Conservation (phyloP, 2,329 filamentous ascomycete genomes). For the Xylariomycetidae sp. region DNA sequence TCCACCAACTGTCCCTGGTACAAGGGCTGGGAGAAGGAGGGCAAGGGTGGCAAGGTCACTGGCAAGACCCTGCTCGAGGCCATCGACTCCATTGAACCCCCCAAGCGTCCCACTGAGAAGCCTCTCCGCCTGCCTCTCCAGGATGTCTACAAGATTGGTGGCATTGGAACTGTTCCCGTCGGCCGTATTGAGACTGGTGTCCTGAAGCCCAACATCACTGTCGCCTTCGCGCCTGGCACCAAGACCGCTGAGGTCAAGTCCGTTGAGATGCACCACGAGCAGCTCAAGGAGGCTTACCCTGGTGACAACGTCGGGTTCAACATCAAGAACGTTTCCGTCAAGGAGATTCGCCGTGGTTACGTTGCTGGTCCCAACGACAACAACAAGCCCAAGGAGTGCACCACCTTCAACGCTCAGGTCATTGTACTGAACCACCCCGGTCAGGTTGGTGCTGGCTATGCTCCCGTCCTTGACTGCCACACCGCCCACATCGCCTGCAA, state of each 20-base stretch:
- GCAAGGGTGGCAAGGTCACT: constrained; percentile 71
- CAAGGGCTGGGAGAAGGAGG: constrained; percentile 99
- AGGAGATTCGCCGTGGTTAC: constrained; percentile 99
- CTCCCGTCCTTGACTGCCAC: constrained; percentile 99
- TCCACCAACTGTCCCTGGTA: constrained; percentile 98
- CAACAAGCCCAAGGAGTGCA: constrained; percentile 83
- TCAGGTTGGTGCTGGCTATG: constrained; percentile 98
- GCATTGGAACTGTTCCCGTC: constrained; percentile 99
- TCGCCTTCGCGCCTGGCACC: constrained; percentile 97
- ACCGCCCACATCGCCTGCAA: constrained; percentile 99
- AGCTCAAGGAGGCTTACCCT: constrained; percentile 88
- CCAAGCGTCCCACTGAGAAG: constrained; percentile 94
- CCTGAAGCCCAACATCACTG: constrained; percentile 88
- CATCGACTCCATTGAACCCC: constrained; percentile 92
- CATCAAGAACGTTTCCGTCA: constrained; percentile 99
- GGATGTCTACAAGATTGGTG: constrained; percentile 99
- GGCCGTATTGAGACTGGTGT: constrained; percentile 99
- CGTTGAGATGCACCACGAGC: constrained; percentile 99
- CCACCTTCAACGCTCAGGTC: constrained; percentile 99
- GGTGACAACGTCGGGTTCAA: constrained; percentile 99
- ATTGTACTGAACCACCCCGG: constrained; percentile 99
- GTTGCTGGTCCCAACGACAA: constrained; percentile 99
- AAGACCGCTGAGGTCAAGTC: constrained; percentile 99
- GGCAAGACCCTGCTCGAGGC: constrained; percentile 99
- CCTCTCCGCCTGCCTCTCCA: constrained; percentile 99